A percentile compares a stretch with the other conserved stretches of the same genome.
These are phyloP conservation scores for Fragaria vesca DNA, from an alignment of 306 rosid genomes.

Conservation along the genomic window DNA sequence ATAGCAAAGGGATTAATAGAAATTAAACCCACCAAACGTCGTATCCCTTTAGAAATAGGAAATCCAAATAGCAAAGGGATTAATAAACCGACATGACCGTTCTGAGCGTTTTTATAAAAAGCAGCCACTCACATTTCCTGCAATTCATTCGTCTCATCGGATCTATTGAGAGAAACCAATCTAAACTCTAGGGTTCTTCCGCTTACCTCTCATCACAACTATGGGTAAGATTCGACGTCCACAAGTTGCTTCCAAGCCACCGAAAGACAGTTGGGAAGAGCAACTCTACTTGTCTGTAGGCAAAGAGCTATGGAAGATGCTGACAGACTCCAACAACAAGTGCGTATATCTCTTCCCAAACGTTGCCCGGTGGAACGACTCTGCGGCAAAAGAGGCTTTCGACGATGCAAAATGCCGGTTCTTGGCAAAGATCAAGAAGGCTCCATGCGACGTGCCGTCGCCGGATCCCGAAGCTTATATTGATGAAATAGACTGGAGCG, in stretches of 20 bases:
- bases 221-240: not conserved
- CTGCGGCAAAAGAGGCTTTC: not conserved
- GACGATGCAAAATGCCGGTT: not conserved
- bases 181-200: not conserved
- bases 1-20: not conserved
- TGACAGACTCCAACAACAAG: not conserved
- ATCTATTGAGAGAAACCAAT: not conserved
- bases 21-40: not conserved
- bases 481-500: not conserved
- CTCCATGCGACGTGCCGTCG: not conserved
- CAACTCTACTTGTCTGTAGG: not conserved
- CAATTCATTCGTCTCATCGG: not conserved
- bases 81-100: not conserved
- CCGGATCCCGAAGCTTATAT: not conserved
- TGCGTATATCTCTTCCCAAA: not conserved
- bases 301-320: not conserved
- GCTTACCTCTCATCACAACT: not conserved
- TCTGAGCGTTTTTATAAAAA: not conserved
- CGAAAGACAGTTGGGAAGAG: not conserved
- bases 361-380: constrained; percentile 1
- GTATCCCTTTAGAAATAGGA: not conserved
- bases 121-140: not conserved
- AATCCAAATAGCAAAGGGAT: too few species aligned
- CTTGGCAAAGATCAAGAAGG: not conserved
- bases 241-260: not conserved